Conservation (phyloP, 495 filamentous ascomycete species). For the Aspergillus steynii region DNA sequence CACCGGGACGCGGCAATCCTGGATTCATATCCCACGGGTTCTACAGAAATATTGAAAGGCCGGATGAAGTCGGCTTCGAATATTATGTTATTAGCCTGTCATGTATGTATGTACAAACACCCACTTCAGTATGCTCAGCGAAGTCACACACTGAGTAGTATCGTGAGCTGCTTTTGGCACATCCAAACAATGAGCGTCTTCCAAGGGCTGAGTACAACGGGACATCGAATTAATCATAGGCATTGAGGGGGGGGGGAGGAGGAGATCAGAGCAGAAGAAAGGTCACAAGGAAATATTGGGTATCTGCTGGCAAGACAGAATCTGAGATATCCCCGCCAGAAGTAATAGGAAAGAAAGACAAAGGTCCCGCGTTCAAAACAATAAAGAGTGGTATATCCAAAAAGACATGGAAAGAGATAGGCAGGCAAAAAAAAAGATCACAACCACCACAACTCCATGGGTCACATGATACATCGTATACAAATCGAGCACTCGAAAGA, state of each 20-base stretch:
- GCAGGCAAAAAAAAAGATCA: constrained; percentile 26
- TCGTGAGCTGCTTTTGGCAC: neutral
- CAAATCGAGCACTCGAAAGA: constrained; percentile 1
- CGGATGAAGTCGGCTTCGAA: neutral
- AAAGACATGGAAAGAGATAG: constrained; percentile 35
- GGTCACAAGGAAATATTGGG: constrained; percentile 14
- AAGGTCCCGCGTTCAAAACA: constrained; percentile 1
- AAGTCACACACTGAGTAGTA: neutral
- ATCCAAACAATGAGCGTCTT: neutral
- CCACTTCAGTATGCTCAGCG: neutral
- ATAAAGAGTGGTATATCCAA: constrained; percentile 10
- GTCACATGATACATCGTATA: constrained; percentile 4
- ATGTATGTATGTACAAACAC: constrained; percentile 3
- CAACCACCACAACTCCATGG: neutral
- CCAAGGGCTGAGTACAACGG: neutral
- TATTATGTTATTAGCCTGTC: constrained; percentile 1
- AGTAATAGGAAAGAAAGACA: constrained; percentile 7
- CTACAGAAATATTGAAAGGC: neutral
- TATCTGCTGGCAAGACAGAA: constrained; percentile 24
- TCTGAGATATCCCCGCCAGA: constrained; percentile 17
- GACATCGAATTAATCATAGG: neutral
- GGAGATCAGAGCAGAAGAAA: constrained; percentile 4
- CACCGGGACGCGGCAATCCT: neutral
- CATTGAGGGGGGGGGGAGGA: neutral
- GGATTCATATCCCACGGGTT: neutral